phyloP scores from a whole-genome alignment of 78 protist genomes.

The Dictyostelium brefeldianum region DNA sequence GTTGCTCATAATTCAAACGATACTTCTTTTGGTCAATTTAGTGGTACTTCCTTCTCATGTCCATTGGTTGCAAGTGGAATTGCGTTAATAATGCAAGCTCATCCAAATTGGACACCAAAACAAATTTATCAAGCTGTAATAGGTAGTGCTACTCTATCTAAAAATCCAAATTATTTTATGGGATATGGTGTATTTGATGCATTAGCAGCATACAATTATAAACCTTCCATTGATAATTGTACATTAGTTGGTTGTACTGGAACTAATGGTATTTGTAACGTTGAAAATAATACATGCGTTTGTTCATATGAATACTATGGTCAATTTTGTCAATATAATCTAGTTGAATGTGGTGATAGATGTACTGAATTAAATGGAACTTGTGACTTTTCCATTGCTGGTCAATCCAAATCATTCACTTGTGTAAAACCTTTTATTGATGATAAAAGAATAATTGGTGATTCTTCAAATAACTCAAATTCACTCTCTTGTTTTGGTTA shows the following conservation, averaged over 20 bases:
- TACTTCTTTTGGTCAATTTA: constrained; percentile 14
- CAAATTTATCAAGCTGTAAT: constrained; percentile 49
- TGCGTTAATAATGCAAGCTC: constrained; percentile 58
- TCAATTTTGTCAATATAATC: constrained; percentile 26
- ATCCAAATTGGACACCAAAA: constrained; percentile 60
- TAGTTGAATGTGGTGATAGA: constrained; percentile 20
- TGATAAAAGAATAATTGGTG: not conserved
- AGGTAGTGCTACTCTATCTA: not conserved
- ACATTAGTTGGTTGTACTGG: constrained; percentile 37
- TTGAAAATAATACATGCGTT: not conserved
- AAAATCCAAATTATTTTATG: not conserved
- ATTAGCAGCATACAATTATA: not conserved
- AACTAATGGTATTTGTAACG: not conserved
- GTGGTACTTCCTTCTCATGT: constrained; percentile 70
- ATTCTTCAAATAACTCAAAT: no score
- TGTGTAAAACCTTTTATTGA: no score
- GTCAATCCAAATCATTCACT: no score
- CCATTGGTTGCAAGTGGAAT: constrained; percentile 63
- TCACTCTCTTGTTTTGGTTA: no score
- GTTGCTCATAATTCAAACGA: not conserved
- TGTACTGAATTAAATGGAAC: not conserved
- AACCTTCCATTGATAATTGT: constrained; percentile 19
- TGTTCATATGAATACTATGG: constrained; percentile 55
- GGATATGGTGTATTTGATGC: constrained; percentile 65
- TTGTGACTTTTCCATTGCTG: no score